phyloP scores from a whole-genome alignment of 805 yeast genomes.

The Kodamaea hsintzibuensis region DNA sequence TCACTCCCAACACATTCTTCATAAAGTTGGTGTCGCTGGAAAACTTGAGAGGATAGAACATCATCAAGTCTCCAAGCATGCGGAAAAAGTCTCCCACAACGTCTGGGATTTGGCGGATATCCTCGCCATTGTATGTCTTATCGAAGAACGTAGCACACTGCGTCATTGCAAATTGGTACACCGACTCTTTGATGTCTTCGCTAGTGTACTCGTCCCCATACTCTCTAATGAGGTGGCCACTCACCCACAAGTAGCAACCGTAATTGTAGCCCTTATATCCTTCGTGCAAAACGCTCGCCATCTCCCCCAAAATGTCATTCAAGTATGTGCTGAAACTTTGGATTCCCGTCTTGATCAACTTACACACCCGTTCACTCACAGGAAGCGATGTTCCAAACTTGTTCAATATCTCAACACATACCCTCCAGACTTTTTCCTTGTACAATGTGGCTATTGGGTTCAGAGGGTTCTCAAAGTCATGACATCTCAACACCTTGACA shows the following conservation, averaged over 20 bases:
- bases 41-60: constrained; percentile 66
- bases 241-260: constrained; percentile 90
- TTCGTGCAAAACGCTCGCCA: constrained; percentile 64
- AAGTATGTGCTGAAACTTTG: constrained; percentile 61
- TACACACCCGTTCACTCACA: constrained; percentile 74
- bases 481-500: constrained; percentile 55
- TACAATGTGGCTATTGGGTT: constrained; percentile 57
- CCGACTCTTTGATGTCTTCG: constrained; percentile 54
- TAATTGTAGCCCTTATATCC: constrained; percentile 69
- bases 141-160: constrained; percentile 63
- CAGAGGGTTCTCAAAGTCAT: constrained; percentile 31
- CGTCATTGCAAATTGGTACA: constrained; percentile 72
- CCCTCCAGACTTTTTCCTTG: constrained; percentile 59
- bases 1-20: constrained; percentile 56
- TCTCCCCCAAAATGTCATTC: constrained; percentile 57
- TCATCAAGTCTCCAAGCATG: constrained; percentile 73
- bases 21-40: constrained; percentile 48
- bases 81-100: constrained; percentile 84
- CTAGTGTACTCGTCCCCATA: constrained; percentile 57
- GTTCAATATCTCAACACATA: constrained; percentile 47
- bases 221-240: constrained; percentile 74
- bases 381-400: constrained; percentile 58
- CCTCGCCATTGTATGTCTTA: constrained; percentile 19
- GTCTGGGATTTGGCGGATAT: constrained; percentile 54
- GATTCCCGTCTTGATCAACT: constrained; percentile 64